Percentiles rank a stretch among this genome's conserved stretches.
These are phyloP conservation scores for Vigna radiata DNA, from an alignment of 306 rosid species.

Conservation along the genomic window DNA sequence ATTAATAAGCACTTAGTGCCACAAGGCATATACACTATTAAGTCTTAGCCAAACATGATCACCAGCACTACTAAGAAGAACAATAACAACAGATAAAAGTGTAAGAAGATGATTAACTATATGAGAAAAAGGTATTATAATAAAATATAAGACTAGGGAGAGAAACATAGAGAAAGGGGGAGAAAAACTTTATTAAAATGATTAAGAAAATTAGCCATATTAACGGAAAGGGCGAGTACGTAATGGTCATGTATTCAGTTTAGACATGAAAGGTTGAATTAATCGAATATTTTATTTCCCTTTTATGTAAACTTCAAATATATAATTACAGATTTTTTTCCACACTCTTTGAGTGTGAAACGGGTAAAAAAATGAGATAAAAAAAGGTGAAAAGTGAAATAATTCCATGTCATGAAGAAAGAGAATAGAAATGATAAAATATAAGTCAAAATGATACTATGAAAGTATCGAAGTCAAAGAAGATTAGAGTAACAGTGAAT, in stretches of 20 bases:
- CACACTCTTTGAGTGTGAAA: background rate
- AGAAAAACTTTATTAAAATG: background rate
- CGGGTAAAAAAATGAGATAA: background rate
- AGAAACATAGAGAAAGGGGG: background rate
- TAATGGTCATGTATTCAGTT: background rate
- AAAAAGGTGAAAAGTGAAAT: background rate
- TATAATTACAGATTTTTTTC: background rate
- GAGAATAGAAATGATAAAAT: background rate
- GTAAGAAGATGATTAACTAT: background rate
- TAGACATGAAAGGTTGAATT: background rate
- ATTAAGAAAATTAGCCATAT: slow-evolving; percentile 3
- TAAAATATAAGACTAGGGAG: background rate
- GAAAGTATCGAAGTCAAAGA: slow-evolving; percentile 10
- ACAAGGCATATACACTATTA: too few relatives aligned
- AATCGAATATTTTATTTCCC: background rate
- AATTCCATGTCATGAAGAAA: background rate
- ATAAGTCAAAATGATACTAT: slow-evolving; percentile 1
- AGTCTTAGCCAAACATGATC: too few relatives aligned
- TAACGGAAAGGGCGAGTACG: background rate
- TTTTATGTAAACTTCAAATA: background rate
- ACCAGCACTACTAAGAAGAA: background rate
- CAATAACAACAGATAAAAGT: background rate
- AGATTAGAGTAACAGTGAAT: background rate
- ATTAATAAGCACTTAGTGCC: too few relatives aligned
- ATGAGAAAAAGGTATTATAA: background rate